phyloP scores from a whole-genome alignment of 148 eudicot genomes.

The Camellia lanceoleosa region DNA sequence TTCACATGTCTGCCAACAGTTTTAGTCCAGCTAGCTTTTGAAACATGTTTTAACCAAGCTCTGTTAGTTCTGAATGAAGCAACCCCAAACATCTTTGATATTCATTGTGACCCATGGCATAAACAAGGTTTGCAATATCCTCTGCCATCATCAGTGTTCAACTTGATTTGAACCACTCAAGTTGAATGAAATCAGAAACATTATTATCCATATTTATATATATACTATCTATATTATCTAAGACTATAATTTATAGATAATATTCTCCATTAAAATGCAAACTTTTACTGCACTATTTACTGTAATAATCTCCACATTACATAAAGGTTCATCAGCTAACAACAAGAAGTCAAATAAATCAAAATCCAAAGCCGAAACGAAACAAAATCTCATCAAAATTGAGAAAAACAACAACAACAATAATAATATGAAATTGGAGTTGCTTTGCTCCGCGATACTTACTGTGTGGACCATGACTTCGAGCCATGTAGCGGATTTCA shows the following conservation, averaged over 20 bases:
- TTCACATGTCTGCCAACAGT: neutral
- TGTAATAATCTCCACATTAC: neutral
- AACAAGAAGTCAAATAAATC: no score
- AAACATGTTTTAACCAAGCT: neutral
- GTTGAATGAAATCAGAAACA: no score
- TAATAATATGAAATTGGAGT: neutral
- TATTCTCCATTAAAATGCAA: neutral
- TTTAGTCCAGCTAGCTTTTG: neutral
- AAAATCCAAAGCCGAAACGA: neutral
- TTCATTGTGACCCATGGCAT: neutral
- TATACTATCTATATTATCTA: no score
- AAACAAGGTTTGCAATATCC: neutral
- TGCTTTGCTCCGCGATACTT: slow-evolving; percentile 19
- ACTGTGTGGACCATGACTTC: slow-evolving; percentile 82
- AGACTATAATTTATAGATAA: no score
- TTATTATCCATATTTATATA: no score
- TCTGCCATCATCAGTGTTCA: neutral
- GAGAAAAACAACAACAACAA: no score
- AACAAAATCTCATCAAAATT: neutral
- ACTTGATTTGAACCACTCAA: no score
- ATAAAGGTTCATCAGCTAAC: neutral
- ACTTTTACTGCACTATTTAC: neutral
- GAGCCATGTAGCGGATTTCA: slow-evolving; percentile 69
- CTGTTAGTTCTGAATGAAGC: neutral
- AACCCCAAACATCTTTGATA: neutral